Evolutionary conservation across 805 yeast species (phyloP).

Genomic region (Teunomyces atbi): DNA sequence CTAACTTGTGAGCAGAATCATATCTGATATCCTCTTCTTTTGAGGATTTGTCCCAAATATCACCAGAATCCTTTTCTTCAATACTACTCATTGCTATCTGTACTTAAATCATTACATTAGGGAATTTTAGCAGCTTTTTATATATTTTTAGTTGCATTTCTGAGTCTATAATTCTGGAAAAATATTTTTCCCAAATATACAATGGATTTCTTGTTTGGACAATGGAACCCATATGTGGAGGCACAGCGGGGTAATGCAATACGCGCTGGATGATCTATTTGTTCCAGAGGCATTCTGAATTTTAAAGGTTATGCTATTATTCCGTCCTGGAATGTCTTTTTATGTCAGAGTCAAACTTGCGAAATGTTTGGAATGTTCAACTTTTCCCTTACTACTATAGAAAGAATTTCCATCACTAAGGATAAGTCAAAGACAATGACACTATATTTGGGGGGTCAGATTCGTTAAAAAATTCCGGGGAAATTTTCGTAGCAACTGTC

Average conservation of each 20-base stretch:
- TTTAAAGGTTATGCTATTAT: too few species aligned
- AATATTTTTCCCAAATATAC: background rate
- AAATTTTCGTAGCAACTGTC: too few species aligned
- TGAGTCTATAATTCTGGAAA: background rate
- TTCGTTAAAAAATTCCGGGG: too few species aligned
- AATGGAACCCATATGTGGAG: background rate
- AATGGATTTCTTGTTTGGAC: background rate
- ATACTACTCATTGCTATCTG: slow-evolving; percentile 1
- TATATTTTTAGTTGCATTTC: background rate
- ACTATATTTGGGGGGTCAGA: too few species aligned
- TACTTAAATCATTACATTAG: background rate
- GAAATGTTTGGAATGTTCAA: too few species aligned
- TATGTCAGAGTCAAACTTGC: too few species aligned
- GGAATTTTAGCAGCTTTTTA: background rate
- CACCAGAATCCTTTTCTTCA: background rate
- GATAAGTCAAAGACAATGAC: too few species aligned
- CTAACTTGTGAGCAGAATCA: background rate
- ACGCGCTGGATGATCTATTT: too few species aligned
- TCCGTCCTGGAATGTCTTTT: too few species aligned
- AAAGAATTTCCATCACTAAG: too few species aligned
- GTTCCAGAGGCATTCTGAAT: background rate
- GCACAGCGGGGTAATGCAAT: background rate
- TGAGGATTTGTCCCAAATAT: background rate
- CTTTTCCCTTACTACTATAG: too few species aligned
- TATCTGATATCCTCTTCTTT: background rate